A percentile compares a stretch with the other conserved stretches of the same genome.
Conservation (phyloP, 768 basidiomycete genomes). For the Stropharia rugosoannulata region DNA sequence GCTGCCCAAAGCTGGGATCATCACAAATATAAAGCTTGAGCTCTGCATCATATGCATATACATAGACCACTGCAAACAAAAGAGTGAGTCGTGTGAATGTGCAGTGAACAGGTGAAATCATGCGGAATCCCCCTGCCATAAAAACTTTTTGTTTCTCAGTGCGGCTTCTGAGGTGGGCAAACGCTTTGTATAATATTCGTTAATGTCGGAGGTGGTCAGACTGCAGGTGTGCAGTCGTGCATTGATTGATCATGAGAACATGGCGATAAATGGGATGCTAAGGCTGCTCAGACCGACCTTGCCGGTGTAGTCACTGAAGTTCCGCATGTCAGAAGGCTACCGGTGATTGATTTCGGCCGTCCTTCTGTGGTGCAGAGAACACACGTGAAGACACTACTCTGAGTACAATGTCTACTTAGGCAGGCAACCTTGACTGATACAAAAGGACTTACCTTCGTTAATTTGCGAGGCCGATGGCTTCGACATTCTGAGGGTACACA, state of each 20-base stretch:
- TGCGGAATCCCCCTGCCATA: background rate
- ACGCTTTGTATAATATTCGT: conserved; percentile 1
- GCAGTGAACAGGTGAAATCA: background rate
- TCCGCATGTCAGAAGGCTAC: background rate
- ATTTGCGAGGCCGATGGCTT: no score
- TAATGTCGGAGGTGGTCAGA: background rate
- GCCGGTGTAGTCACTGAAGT: background rate
- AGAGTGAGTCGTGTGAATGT: no score
- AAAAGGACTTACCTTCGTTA: no score
- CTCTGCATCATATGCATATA: no score
- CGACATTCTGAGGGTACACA: no score
- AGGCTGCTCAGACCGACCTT: background rate
- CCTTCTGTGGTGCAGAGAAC: background rate
- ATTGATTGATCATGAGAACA: conserved; percentile 6
- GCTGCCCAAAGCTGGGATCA: no score
- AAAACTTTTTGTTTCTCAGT: conserved; percentile 5
- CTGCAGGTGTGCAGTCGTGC: background rate
- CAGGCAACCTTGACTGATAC: no score
- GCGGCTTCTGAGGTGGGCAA: background rate
- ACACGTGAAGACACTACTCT: background rate
- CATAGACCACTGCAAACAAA: no score
- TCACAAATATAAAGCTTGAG: no score
- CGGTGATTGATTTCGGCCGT: conserved; percentile 1
- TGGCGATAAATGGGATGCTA: background rate
- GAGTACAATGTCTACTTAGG: background rate